phyloP scores from a whole-genome alignment of 805 yeast species.

The Metschnikowia picachoensis region DNA sequence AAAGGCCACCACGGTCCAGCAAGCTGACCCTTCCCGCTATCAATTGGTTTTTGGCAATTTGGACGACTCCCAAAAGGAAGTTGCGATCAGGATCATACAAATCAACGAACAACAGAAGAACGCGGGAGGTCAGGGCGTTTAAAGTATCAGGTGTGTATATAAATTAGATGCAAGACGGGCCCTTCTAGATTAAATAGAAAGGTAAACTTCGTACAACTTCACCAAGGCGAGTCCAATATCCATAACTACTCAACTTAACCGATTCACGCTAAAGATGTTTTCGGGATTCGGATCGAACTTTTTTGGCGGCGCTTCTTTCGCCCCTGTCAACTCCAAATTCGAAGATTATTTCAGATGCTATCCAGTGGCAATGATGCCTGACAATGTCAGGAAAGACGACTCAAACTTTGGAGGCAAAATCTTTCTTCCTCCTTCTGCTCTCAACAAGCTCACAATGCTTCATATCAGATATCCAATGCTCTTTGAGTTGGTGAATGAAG shows the following conservation, averaged over 20 bases:
- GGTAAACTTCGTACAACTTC: too few relatives aligned
- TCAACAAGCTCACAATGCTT: slow-evolving; percentile 81
- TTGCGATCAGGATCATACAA: slow-evolving; percentile 27
- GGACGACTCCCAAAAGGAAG: slow-evolving; percentile 32
- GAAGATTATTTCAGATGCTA: slow-evolving; percentile 90
- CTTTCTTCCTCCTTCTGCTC: slow-evolving; percentile 88
- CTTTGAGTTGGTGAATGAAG: slow-evolving; percentile 73
- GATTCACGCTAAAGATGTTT: slow-evolving; percentile 26
- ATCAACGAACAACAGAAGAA: slow-evolving; percentile 18
- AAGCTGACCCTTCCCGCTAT: slow-evolving; percentile 45
- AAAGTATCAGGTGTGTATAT: slow-evolving; percentile 4
- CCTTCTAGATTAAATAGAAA: not conserved
- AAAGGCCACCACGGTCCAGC: slow-evolving; percentile 47
- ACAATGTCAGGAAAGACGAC: slow-evolving; percentile 61
- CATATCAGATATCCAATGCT: slow-evolving; percentile 96
- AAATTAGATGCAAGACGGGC: not conserved
- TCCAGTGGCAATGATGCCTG: slow-evolving; percentile 89
- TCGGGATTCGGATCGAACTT: slow-evolving; percentile 39
- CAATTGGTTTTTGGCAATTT: slow-evolving; percentile 42
- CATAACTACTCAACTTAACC: not conserved
- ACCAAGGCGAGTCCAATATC: not conserved
- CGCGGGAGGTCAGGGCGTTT: slow-evolving; percentile 6
- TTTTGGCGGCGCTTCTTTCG: slow-evolving; percentile 34
- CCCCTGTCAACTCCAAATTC: slow-evolving; percentile 43
- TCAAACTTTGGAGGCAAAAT: slow-evolving; percentile 95